A percentile compares a stretch with the other conserved stretches of the same genome.
Conservation (phyloP, 139 green algal species). For the Asterochloris sp. region DNA sequence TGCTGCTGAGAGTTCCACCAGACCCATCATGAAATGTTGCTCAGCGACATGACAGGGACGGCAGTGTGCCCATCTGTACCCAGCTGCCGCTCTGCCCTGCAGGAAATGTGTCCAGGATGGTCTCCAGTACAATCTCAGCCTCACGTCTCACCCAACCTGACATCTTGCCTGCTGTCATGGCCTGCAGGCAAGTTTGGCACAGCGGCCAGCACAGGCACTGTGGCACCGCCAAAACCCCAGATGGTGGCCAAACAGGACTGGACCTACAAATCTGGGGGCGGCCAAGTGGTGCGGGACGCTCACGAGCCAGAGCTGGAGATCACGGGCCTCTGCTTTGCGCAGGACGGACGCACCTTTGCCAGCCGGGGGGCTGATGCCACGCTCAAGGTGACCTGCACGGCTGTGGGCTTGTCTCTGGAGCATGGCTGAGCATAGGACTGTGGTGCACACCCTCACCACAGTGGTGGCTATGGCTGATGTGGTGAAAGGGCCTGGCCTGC, state of each 20-base stretch:
- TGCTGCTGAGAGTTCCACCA: too few species aligned
- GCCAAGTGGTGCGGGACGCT: constrained; percentile 48
- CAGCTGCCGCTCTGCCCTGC: too few species aligned
- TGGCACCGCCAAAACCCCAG: constrained; percentile 61
- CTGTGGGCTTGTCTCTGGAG: too few species aligned
- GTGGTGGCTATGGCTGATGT: too few species aligned
- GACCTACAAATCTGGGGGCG: constrained; percentile 59
- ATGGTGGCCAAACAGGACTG: constrained; percentile 75
- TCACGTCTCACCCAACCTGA: background rate
- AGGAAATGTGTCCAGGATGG: too few species aligned
- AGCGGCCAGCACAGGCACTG: constrained; percentile 65
- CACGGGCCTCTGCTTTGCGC: constrained; percentile 71
- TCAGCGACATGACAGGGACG: too few species aligned
- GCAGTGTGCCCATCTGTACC: too few species aligned
- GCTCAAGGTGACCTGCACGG: constrained; percentile 63
- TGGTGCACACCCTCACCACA: too few species aligned
- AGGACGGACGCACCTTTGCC: constrained; percentile 63
- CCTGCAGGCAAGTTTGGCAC: constrained; percentile 73
- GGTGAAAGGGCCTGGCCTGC: too few species aligned
- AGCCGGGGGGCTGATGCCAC: constrained; percentile 78
- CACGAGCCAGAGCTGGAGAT: constrained; percentile 68
- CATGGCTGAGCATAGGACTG: too few species aligned
- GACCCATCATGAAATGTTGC: too few species aligned
- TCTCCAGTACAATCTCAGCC: too few species aligned
- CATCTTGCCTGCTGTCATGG: background rate